Conservation (phyloP, 2,329 filamentous ascomycete genomes). For the Amesomyces nigricolor region DNA sequence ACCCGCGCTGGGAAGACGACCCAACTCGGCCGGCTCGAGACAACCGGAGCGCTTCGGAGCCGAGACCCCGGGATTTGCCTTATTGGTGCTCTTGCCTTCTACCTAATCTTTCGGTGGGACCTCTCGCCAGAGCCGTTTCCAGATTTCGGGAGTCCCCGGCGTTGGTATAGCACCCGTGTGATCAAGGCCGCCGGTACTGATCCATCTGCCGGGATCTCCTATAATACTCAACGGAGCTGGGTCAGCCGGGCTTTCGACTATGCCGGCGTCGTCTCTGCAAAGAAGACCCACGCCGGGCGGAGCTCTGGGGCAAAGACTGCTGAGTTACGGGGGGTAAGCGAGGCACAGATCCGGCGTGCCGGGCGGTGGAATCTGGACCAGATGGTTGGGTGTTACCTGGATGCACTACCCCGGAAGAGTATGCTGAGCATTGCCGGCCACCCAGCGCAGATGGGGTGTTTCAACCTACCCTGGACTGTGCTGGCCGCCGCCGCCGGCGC, state of each 20-base stretch:
- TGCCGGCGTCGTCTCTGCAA: not conserved
- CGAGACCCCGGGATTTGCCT: too few species aligned
- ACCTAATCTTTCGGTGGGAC: not conserved
- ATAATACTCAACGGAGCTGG: not conserved
- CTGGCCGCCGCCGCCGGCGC: not conserved
- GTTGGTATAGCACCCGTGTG: not conserved
- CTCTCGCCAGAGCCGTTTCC: not conserved
- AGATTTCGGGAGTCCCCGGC: not conserved
- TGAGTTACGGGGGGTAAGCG: not conserved
- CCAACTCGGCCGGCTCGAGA: too few species aligned
- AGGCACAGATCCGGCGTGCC: not conserved
- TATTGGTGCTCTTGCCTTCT: too few species aligned
- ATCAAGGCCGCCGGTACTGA: not conserved
- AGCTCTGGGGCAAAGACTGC: conserved; percentile 4
- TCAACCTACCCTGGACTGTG: not conserved
- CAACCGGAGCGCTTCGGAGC: too few species aligned
- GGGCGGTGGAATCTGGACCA: not conserved
- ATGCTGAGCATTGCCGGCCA: not conserved
- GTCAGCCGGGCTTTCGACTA: not conserved
- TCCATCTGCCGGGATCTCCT: not conserved
- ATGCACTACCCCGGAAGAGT: not conserved
- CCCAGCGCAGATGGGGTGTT: conserved; percentile 1
- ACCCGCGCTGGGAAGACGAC: too few species aligned
- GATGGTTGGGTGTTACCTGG: conserved; percentile 1
- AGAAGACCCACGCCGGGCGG: conserved; percentile 1